phyloP scores from a whole-genome alignment of 116 monocot species.

The Cymodocea nodosa region DNA sequence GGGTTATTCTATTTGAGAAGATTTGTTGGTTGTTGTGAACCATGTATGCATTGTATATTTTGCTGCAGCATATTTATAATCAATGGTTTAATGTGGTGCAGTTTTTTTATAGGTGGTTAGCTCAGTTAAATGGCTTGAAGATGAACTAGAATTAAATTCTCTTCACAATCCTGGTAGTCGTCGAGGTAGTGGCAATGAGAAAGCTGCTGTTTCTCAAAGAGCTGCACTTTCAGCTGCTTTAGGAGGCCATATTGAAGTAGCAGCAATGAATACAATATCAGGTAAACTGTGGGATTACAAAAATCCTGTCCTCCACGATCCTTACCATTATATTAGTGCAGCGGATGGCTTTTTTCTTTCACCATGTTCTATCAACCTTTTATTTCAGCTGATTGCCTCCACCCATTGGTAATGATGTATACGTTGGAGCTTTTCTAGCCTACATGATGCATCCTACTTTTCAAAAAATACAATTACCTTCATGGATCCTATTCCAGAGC shows the following conservation, averaged over 20 bases:
- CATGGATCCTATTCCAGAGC: no score
- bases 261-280: slow-evolving; percentile 90
- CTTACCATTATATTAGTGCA: not conserved
- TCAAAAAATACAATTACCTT: no score
- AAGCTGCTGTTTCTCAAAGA: slow-evolving; percentile 68
- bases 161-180: slow-evolving; percentile 86
- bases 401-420: no score
- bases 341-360: not conserved
- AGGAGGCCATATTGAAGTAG: slow-evolving; percentile 85
- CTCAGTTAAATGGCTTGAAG: slow-evolving; percentile 99
- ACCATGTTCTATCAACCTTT: not conserved
- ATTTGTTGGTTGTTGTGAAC: no score
- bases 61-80: no score
- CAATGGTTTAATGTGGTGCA: not conserved
- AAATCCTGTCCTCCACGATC: not conserved
- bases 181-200: slow-evolving; percentile 78
- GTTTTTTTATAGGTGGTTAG: slow-evolving; percentile 69
- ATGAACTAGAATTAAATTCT: slow-evolving; percentile 95
- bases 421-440: no score
- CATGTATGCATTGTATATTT: no score
- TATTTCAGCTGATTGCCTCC: not conserved
- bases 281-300: slow-evolving; percentile 27
- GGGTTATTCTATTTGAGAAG: no score
- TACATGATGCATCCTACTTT: no score
- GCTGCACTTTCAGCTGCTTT: slow-evolving; percentile 88